Conservation (phyloP, 495 filamentous ascomycete genomes). For the Penicillium steckii region DNA sequence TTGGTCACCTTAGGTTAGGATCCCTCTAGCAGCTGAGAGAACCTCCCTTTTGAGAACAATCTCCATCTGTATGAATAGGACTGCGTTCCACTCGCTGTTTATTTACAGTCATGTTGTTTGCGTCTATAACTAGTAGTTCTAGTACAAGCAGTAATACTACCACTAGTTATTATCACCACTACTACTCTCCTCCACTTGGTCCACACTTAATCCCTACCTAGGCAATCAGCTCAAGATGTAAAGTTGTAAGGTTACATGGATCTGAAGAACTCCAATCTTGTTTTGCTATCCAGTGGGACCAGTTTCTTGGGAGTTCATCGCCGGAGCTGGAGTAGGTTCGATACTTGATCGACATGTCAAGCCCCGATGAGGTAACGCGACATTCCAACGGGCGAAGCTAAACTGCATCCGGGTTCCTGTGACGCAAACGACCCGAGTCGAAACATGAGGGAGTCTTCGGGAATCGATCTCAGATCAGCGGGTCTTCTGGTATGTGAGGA, state of each 20-base stretch:
- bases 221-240: not conserved
- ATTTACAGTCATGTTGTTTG: slow-evolving; percentile 26
- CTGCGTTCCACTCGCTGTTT: slow-evolving; percentile 14
- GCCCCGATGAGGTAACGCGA: slow-evolving; percentile 21
- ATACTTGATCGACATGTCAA: slow-evolving; percentile 26
- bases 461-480: not conserved
- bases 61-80: slow-evolving; percentile 17
- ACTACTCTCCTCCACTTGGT: too few species aligned
- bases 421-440: slow-evolving; percentile 32
- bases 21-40: not conserved
- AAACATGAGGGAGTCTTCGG: not conserved
- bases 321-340: slow-evolving; percentile 1
- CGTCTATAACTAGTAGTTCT: slow-evolving; percentile 7
- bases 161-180: too few species aligned
- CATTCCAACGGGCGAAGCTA: slow-evolving; percentile 32
- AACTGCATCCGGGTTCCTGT: slow-evolving; percentile 30
- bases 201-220: too few species aligned
- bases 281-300: too few species aligned
- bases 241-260: slow-evolving; percentile 21
- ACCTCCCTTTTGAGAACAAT: slow-evolving; percentile 1
- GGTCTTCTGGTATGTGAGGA: not conserved
- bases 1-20: slow-evolving; percentile 1
- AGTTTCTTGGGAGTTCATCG: not conserved
- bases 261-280: not conserved
- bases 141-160: too few species aligned